Evolutionary conservation across 495 filamentous ascomycete genomes (phyloP).

Genomic region (Aspergillus mulundensis): DNA sequence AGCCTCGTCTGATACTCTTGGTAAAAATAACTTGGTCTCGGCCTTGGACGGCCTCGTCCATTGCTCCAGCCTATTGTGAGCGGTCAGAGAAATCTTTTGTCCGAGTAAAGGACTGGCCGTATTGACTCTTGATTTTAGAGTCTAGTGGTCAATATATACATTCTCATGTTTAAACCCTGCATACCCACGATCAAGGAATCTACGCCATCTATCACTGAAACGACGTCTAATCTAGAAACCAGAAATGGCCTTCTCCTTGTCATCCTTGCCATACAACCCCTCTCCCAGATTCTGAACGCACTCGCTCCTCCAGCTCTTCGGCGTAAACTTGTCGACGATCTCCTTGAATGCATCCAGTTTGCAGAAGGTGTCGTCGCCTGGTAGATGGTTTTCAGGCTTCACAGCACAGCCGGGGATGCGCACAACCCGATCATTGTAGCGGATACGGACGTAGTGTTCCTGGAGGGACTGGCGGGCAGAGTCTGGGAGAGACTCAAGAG

Average conservation of each 20-base stretch:
- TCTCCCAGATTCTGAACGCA: conserved; percentile 64
- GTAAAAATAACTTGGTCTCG: no score
- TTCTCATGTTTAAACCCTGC: not conserved
- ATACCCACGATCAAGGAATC: not conserved
- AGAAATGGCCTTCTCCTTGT: conserved; percentile 28
- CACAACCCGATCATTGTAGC: conserved; percentile 84
- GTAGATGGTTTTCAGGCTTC: conserved; percentile 71
- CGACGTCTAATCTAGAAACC: conserved; percentile 29
- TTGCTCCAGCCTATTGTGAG: no score
- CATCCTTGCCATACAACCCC: conserved; percentile 37
- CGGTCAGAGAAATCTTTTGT: no score
- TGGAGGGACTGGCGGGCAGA: conserved; percentile 48
- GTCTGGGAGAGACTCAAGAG: conserved; percentile 29
- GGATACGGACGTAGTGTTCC: conserved; percentile 84
- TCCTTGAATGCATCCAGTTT: conserved; percentile 88
- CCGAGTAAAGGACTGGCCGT: no score
- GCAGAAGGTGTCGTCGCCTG: conserved; percentile 88
- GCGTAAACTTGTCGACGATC: conserved; percentile 87
- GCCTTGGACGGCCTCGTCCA: no score
- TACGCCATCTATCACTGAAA: not conserved
- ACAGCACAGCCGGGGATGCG: conserved; percentile 74
- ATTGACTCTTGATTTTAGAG: no score
- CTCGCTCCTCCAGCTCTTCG: conserved; percentile 69
- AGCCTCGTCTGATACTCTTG: no score
- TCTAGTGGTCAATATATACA: not conserved